A percentile compares a stretch with the other conserved stretches of the same genome.
These are phyloP conservation scores for Aspergillus flavus DNA, from an alignment of 2,329 filamentous ascomycete genomes.

Conservation along the genomic window DNA sequence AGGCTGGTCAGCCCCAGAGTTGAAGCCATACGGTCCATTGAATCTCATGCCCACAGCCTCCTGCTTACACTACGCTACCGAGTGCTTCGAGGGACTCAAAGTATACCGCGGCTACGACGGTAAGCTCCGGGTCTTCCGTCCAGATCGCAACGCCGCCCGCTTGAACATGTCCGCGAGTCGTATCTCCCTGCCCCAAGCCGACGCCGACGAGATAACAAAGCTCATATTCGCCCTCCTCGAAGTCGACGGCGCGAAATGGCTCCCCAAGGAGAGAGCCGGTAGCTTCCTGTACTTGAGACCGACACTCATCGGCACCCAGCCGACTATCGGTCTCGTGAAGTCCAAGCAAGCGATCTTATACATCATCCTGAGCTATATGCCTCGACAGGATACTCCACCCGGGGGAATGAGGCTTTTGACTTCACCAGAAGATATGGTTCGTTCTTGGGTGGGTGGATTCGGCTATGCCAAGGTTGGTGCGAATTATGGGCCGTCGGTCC, in stretches of 20 bases:
- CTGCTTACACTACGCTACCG: conserved; percentile 78
- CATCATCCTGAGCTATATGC: conserved; percentile 66
- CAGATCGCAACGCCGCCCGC: conserved; percentile 66
- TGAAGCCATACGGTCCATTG: conserved; percentile 73
- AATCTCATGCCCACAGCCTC: conserved; percentile 74
- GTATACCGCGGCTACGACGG: conserved; percentile 67
- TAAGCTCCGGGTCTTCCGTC: conserved; percentile 71
- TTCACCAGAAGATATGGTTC: conserved; percentile 74
- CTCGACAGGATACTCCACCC: background rate
- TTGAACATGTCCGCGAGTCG: conserved; percentile 57
- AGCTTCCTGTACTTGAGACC: conserved; percentile 78
- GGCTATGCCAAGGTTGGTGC: conserved; percentile 87
- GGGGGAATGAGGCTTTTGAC: conserved; percentile 58
- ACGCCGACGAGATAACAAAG: conserved; percentile 68
- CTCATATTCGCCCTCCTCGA: conserved; percentile 64
- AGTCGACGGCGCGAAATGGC: conserved; percentile 30
- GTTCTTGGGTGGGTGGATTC: conserved; percentile 87
- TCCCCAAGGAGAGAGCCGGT: conserved; percentile 14
- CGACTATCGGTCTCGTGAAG: conserved; percentile 68
- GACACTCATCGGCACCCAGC: conserved; percentile 77
- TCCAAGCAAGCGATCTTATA: conserved; percentile 10
- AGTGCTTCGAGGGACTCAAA: conserved; percentile 84
- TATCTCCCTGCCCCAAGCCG: conserved; percentile 72
- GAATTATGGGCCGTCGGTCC: conserved; percentile 81
- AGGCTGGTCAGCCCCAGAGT: conserved; percentile 71